Conservation (phyloP, 2,329 filamentous ascomycete genomes). For the Fusarium sp. region DNA sequence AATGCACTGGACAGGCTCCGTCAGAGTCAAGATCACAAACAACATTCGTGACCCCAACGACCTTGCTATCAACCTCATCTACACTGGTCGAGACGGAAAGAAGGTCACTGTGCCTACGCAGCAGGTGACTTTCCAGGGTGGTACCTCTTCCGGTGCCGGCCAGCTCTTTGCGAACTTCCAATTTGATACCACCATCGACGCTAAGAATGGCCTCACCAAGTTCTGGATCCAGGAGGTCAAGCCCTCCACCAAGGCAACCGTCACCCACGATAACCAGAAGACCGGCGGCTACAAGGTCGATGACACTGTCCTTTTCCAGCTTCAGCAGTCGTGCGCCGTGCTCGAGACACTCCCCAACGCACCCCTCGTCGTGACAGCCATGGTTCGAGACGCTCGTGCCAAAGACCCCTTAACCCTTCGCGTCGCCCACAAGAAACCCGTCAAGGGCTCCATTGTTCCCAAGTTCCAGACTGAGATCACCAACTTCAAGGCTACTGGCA, state of each 20-base stretch:
- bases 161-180: slow-evolving; percentile 46
- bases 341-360: neutral
- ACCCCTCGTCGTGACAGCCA: neutral
- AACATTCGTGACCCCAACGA: slow-evolving; percentile 34
- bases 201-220: slow-evolving; percentile 42
- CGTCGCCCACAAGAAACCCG: neutral
- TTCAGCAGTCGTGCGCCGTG: slow-evolving; percentile 39
- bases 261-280: slow-evolving; percentile 39
- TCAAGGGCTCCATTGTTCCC: neutral
- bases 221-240: slow-evolving; percentile 44
- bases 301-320: slow-evolving; percentile 42
- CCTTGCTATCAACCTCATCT: slow-evolving; percentile 36
- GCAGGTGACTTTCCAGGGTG: neutral
- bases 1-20: slow-evolving; percentile 39
- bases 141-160: slow-evolving; percentile 33
- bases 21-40: slow-evolving; percentile 36
- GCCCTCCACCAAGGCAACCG: slow-evolving; percentile 32
- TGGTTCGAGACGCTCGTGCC: slow-evolving; percentile 11
- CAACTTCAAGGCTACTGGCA: slow-evolving; percentile 28
- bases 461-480: neutral
- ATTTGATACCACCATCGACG: slow-evolving; percentile 40
- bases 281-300: slow-evolving; percentile 41
- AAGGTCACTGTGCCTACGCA: neutral
- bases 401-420: slow-evolving; percentile 9
- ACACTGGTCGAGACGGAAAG: slow-evolving; percentile 17